A percentile compares a stretch with the other conserved stretches of the same genome.
These are phyloP conservation scores for Conoideocrella luteorostrata DNA, from an alignment of 2,329 filamentous ascomycete species.

Conservation along the genomic window DNA sequence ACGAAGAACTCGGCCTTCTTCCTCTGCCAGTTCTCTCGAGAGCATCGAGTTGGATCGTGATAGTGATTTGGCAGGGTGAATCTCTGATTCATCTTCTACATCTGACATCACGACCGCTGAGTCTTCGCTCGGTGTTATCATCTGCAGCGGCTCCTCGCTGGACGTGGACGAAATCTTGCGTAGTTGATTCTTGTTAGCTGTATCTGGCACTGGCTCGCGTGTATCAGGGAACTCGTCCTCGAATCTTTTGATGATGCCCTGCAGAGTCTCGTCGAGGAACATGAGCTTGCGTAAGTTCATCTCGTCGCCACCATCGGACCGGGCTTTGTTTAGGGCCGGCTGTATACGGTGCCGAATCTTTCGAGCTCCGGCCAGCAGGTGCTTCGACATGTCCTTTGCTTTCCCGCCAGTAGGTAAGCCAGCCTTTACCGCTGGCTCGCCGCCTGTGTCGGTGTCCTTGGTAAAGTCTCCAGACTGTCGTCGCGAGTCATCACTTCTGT, in stretches of 20 bases:
- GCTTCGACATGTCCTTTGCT: conserved; percentile 89
- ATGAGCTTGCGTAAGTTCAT: conserved; percentile 73
- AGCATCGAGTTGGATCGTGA: conserved; percentile 48
- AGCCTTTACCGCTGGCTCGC: conserved; percentile 36
- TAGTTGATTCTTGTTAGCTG: background rate
- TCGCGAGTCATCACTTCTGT: conserved; percentile 59
- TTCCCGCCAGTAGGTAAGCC: conserved; percentile 44
- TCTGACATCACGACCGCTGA: conserved; percentile 35
- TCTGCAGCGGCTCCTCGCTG: conserved; percentile 16
- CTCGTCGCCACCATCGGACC: conserved; percentile 63
- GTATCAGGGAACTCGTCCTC: conserved; percentile 95
- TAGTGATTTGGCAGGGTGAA: conserved; percentile 34
- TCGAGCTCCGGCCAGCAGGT: conserved; percentile 76
- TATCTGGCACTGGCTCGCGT: conserved; percentile 32
- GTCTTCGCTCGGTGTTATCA: conserved; percentile 26
- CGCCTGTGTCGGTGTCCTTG: conserved; percentile 45
- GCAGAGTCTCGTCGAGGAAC: conserved; percentile 82
- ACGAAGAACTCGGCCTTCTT: conserved; percentile 51
- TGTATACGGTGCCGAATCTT: conserved; percentile 82
- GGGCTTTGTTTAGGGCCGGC: conserved; percentile 69
- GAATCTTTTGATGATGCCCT: conserved; percentile 89
- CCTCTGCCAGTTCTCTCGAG: conserved; percentile 47
- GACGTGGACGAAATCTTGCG: conserved; percentile 6
- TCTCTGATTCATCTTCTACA: conserved; percentile 41
- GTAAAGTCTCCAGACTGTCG: conserved; percentile 46